Conservation (phyloP, 257 asterid genomes). For the Solanum sparsipilum region DNA sequence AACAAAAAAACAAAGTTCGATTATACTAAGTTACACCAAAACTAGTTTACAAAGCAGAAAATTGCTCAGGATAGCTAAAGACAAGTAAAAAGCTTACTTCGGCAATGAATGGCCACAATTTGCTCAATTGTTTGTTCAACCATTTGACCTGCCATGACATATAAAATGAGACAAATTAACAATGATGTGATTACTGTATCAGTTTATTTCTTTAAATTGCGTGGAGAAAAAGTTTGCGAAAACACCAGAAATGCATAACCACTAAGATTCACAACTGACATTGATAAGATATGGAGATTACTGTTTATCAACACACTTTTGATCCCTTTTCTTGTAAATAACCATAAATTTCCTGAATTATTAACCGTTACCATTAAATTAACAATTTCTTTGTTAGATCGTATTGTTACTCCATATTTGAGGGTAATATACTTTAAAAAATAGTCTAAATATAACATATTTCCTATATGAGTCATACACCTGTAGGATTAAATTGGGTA, state of each 20-base stretch:
- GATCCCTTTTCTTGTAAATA: neutral
- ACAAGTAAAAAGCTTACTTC: conserved; percentile 54
- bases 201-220: neutral
- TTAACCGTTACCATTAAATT: too few relatives aligned
- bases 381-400: neutral
- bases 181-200: neutral
- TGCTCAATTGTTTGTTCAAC: conserved; percentile 83
- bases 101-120: conserved; percentile 94
- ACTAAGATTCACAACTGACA: neutral
- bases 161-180: neutral
- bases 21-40: neutral
- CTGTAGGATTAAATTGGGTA: neutral
- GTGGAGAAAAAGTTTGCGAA: neutral
- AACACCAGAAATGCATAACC: neutral
- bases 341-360: too few relatives aligned
- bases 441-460: neutral
- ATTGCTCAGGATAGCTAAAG: neutral
- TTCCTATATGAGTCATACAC: neutral
- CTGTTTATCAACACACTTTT: neutral
- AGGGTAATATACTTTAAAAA: neutral
- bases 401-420: neutral
- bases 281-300: neutral
- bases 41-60: neutral
- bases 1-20: neutral
- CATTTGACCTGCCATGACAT: conserved; percentile 71